Conservation (phyloP, 139 green algal genomes). For the Gonium pectorale region DNA sequence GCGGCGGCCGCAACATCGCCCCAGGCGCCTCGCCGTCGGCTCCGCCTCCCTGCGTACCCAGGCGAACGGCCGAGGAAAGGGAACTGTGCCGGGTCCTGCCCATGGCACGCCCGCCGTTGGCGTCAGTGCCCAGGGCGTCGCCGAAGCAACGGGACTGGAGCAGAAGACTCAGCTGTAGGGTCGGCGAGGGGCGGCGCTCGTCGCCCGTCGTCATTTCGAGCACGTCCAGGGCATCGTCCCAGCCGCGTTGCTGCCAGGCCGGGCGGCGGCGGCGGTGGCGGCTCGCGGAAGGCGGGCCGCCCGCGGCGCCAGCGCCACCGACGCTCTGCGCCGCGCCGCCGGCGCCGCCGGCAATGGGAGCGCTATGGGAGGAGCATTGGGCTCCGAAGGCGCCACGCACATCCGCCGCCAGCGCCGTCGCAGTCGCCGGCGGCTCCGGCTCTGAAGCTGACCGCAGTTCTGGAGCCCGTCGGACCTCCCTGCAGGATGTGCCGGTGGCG, state of each 20-base stretch:
- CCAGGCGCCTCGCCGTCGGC: neutral
- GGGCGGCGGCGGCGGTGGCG: neutral
- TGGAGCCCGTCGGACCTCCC: too few relatives aligned
- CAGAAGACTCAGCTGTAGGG: slow-evolving; percentile 12
- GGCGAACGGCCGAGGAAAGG: too few relatives aligned
- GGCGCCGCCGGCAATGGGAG: neutral
- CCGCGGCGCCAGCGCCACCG: neutral
- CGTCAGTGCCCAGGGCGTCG: too few relatives aligned
- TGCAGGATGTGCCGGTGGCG: too few relatives aligned
- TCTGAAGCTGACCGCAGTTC: too few relatives aligned
- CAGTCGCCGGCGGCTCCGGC: too few relatives aligned
- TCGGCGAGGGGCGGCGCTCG: neutral
- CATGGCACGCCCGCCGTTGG: neutral
- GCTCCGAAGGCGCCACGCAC: neutral
- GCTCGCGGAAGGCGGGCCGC: neutral
- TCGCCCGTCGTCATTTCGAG: neutral
- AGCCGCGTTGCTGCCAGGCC: neutral
- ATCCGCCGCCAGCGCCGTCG: too few relatives aligned
- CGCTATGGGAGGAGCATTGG: neutral
- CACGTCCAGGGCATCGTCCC: neutral
- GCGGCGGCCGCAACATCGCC: neutral
- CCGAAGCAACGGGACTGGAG: neutral
- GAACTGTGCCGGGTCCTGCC: too few relatives aligned
- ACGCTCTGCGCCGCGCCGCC: neutral
- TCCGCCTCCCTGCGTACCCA: neutral